A percentile compares a stretch with the other conserved stretches of the same genome.
Conservation (phyloP, 257 asterid genomes). For the Lavandula angustifolia region DNA sequence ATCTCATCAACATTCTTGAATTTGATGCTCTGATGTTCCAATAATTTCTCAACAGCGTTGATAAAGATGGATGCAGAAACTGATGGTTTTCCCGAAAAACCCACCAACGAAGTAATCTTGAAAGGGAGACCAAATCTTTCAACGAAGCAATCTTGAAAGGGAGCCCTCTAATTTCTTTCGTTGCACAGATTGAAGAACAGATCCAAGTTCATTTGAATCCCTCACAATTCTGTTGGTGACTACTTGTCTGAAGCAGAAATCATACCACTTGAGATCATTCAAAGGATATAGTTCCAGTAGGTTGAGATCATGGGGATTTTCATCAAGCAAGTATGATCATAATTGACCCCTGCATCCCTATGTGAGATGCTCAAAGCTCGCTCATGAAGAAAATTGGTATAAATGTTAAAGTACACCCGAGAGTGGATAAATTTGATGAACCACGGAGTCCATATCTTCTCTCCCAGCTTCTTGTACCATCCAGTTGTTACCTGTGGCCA, state of each 20-base stretch:
- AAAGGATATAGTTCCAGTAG: constrained; percentile 61
- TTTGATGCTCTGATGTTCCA: constrained; percentile 45
- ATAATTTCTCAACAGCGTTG: constrained; percentile 49
- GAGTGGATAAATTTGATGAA: constrained; percentile 86
- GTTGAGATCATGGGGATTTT: constrained; percentile 44
- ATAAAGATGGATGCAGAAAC: constrained; percentile 42
- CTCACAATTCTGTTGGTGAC: constrained; percentile 51
- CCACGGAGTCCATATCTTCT: constrained; percentile 99
- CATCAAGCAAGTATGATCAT: constrained; percentile 73
- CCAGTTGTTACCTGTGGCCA: constrained; percentile 78
- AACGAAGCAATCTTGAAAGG: no score
- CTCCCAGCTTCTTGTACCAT: constrained; percentile 96
- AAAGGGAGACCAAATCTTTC: constrained; percentile 43
- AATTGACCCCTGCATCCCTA: constrained; percentile 92
- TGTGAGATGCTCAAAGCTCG: constrained; percentile 86
- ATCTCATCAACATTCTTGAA: constrained; percentile 52
- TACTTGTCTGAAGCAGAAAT: constrained; percentile 79
- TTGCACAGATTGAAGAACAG: constrained; percentile 57
- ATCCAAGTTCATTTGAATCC: constrained; percentile 52
- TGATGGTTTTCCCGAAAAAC: constrained; percentile 41
- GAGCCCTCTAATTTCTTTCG: constrained; percentile 48
- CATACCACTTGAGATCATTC: constrained; percentile 74
- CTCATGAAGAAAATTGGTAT: constrained; percentile 77
- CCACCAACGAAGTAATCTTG: constrained; percentile 41
- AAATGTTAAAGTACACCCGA: constrained; percentile 77